phyloP scores from a whole-genome alignment of 1,284 basidiomycete genomes.

The Chalciporus sp. region DNA sequence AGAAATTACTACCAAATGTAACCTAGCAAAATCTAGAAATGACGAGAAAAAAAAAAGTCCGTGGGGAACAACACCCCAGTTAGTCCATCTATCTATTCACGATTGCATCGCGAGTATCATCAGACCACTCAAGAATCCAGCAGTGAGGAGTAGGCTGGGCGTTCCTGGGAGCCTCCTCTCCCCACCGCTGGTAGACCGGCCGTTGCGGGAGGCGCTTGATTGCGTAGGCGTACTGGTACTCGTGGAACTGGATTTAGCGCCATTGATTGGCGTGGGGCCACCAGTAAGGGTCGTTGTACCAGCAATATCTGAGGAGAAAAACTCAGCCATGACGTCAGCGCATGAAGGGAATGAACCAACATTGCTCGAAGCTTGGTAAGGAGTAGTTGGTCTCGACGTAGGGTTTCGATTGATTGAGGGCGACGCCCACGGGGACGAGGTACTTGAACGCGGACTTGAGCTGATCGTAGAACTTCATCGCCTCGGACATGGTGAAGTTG shows the following conservation, averaged over 20 bases:
- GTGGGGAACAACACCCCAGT: no score
- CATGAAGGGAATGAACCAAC: no score
- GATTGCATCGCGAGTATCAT: constrained; percentile 20
- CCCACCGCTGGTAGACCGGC: neutral
- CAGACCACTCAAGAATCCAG: constrained; percentile 15
- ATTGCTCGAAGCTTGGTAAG: constrained; percentile 46
- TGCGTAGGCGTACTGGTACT: no score
- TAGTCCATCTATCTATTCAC: neutral
- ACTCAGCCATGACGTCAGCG: no score
- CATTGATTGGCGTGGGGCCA: neutral
- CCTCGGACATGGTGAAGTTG: constrained; percentile 52
- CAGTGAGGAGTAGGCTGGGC: constrained; percentile 13
- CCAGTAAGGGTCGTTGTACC: constrained; percentile 25
- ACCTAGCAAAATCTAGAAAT: no score
- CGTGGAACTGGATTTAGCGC: neutral
- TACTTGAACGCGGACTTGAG: constrained; percentile 48
- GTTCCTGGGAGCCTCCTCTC: neutral
- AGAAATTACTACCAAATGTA: no score
- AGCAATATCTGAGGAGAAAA: constrained; percentile 10
- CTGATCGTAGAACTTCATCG: constrained; percentile 42
- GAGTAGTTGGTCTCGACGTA: constrained; percentile 47
- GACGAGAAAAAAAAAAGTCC: neutral
- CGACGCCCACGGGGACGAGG: constrained; percentile 51
- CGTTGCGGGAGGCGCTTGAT: constrained; percentile 2
- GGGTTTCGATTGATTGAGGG: constrained; percentile 47